Conservation (phyloP, 2,329 filamentous ascomycete genomes). For the Rhynchosporium secalis region DNA sequence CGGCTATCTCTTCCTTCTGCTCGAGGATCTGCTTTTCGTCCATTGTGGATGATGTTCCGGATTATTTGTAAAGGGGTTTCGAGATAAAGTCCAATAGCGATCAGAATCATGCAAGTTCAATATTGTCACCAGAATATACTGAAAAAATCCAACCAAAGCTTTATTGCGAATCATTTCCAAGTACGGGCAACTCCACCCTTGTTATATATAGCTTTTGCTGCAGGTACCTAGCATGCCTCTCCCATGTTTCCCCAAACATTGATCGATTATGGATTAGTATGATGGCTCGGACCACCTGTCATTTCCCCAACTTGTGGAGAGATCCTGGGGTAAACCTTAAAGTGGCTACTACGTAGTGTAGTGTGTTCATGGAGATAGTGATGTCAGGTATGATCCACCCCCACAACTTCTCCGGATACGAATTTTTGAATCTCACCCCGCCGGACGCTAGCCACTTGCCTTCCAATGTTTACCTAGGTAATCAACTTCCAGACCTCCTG, state of each 20-base stretch:
- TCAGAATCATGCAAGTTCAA: not conserved
- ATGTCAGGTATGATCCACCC: not conserved
- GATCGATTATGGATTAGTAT: not conserved
- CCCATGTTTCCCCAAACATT: not conserved
- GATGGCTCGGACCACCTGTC: not conserved
- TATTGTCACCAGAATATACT: not conserved
- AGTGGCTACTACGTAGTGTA: not conserved
- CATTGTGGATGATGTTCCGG: not conserved
- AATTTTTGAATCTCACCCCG: not conserved
- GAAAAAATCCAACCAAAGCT: too few species aligned
- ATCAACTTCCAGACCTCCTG: not conserved
- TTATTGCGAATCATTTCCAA: too few species aligned
- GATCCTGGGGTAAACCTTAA: constrained; percentile 2
- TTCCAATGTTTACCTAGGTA: not conserved
- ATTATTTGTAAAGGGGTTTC: not conserved
- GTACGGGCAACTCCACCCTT: not conserved
- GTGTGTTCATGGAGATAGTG: not conserved
- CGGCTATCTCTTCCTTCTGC: constrained; percentile 4
- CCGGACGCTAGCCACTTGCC: not conserved
- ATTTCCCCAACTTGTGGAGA: not conserved
- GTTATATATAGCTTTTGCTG: not conserved
- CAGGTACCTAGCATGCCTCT: not conserved
- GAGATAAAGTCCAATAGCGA: too few species aligned
- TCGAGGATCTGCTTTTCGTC: not conserved
- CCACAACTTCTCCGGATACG: not conserved